A percentile compares a stretch with the other conserved stretches of the same genome.
phyloP scores from a whole-genome alignment of 2,329 filamentous ascomycete genomes.

The Clathrospora elynae region DNA sequence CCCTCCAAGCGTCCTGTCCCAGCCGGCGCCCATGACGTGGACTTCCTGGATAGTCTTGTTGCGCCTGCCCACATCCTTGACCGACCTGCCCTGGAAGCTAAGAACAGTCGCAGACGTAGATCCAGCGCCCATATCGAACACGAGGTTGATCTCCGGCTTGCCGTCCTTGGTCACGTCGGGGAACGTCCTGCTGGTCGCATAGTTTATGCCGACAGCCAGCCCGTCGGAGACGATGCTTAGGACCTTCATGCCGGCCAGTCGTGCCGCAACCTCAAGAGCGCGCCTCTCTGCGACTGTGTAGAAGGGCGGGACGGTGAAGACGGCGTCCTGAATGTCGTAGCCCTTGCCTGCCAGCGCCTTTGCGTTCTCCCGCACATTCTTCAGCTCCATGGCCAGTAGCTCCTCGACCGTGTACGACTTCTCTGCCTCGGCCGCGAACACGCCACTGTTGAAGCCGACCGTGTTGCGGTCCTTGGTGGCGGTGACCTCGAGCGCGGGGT shows the following conservation, averaged over 20 bases:
- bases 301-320: conserved; percentile 88
- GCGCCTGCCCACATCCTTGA: conserved; percentile 90
- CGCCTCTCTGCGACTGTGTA: conserved; percentile 90
- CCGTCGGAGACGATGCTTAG: conserved; percentile 87
- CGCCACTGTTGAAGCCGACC: conserved; percentile 79
- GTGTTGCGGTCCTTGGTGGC: conserved; percentile 64
- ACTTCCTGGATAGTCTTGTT: conserved; percentile 98
- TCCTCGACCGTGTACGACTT: conserved; percentile 79
- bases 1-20: conserved; percentile 88
- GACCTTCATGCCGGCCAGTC: conserved; percentile 85
- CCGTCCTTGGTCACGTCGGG: conserved; percentile 79
- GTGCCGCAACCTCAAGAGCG: conserved; percentile 80
- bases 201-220: conserved; percentile 90
- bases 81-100: conserved; percentile 82
- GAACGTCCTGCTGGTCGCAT: conserved; percentile 89
- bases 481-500: conserved; percentile 77
- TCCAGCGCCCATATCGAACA: conserved; percentile 98
- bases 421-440: conserved; percentile 67
- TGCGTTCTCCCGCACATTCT: conserved; percentile 88
- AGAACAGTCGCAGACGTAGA: conserved; percentile 89
- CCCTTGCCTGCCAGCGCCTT: conserved; percentile 79
- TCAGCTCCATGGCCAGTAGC: conserved; percentile 92
- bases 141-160: conserved; percentile 87
- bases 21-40: conserved; percentile 82
- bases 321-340: conserved; percentile 74